Evolutionary conservation across 257 asterid genomes (phyloP).

Genomic region (Linaria vulgaris): DNA sequence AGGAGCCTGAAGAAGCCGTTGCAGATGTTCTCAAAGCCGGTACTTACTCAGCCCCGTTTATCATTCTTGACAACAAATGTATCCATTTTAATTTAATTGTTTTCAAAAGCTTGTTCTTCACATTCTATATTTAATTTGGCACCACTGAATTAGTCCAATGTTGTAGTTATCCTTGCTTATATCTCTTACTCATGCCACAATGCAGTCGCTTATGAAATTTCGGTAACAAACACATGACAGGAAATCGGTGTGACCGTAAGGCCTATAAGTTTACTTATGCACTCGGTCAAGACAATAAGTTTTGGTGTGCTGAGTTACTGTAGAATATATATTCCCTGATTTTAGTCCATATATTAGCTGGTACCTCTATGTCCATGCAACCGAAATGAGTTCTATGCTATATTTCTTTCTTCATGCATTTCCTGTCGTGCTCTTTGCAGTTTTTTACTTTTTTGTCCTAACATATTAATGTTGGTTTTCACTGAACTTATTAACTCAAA

Average conservation of each 20-base stretch:
- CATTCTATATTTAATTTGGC: not conserved
- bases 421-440: conserved; percentile 6
- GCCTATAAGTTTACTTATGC: not conserved
- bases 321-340: too few species aligned
- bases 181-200: too few species aligned
- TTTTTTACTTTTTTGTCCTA: conserved; percentile 2
- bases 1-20: conserved; percentile 76
- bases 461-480: not conserved
- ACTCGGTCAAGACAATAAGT: too few species aligned
- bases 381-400: conserved; percentile 27
- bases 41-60: conserved; percentile 12
- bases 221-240: not conserved
- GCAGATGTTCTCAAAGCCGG: conserved; percentile 75
- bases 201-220: too few species aligned
- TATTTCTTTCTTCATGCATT: not conserved
- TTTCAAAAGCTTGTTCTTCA: not conserved
- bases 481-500: not conserved
- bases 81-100: too few species aligned
- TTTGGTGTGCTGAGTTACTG: too few species aligned
- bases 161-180: too few species aligned
- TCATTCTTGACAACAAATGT: too few species aligned
- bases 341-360: too few species aligned
- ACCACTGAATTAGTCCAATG: not conserved
- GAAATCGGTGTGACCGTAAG: not conserved
- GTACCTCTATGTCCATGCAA: not conserved